phyloP scores from a whole-genome alignment of 805 yeast genomes.

The Candida gorgasii region DNA sequence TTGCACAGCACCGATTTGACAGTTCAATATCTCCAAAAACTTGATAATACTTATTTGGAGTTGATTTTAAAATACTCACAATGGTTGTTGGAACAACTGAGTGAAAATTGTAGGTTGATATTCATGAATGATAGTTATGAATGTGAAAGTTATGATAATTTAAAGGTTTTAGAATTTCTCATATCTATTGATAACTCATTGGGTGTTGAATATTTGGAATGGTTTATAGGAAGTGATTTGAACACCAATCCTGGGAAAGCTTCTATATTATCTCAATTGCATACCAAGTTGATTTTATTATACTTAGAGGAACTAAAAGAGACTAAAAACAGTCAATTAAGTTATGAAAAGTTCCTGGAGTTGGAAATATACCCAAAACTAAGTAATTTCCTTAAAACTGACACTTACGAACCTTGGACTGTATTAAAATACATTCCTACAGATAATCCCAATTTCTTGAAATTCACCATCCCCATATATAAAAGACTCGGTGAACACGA shows the following conservation, averaged over 20 bases:
- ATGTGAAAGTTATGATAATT: constrained; percentile 57
- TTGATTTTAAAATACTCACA: constrained; percentile 57
- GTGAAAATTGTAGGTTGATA: constrained; percentile 42
- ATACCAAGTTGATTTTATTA: constrained; percentile 35
- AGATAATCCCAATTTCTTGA: constrained; percentile 32
- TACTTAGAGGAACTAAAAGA: constrained; percentile 27
- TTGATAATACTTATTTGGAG: constrained; percentile 49
- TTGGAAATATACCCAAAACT: constrained; percentile 30
- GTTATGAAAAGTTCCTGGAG: constrained; percentile 14
- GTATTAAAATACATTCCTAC: constrained; percentile 34
- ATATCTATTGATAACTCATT: constrained; percentile 21
- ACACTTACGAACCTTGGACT: constrained; percentile 39
- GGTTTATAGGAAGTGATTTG: constrained; percentile 41
- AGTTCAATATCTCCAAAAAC: constrained; percentile 57
- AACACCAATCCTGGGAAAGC: constrained; percentile 18
- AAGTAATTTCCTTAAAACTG: constrained; percentile 31
- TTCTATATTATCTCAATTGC: constrained; percentile 25
- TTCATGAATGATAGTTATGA: constrained; percentile 68
- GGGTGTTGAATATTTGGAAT: constrained; percentile 46
- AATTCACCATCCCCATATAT: constrained; percentile 58
- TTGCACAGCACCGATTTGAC: constrained; percentile 45
- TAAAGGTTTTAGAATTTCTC: constrained; percentile 56
- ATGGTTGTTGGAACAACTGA: constrained; percentile 49
- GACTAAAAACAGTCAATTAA: constrained; percentile 12
- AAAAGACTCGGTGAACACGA: constrained; percentile 60